phyloP scores from a whole-genome alignment of 805 yeast species.

The Monosporozyma aerobia region DNA sequence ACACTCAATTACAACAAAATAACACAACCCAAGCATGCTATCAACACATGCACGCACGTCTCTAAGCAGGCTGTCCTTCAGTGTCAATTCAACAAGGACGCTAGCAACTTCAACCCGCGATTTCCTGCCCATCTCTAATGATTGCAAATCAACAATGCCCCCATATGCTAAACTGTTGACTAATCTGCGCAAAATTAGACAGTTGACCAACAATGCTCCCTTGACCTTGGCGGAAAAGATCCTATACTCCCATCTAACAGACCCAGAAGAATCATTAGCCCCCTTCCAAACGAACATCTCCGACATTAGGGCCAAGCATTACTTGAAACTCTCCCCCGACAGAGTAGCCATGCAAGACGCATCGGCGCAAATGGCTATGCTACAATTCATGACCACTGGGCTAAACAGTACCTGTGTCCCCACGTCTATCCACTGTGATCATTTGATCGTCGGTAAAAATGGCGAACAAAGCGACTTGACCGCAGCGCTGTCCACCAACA shows the following conservation, averaged over 20 bases:
- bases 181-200: conserved; percentile 55
- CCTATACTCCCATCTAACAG: conserved; percentile 81
- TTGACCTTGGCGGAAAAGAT: conserved; percentile 92
- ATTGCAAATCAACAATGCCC: conserved; percentile 65
- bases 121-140: conserved; percentile 42
- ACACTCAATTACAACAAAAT: not conserved
- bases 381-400: conserved; percentile 97
- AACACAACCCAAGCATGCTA: conserved; percentile 12
- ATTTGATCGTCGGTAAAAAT: conserved; percentile 90
- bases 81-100: conserved; percentile 18
- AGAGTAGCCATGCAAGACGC: conserved; percentile 99
- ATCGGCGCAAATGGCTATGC: conserved; percentile 98
- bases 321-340: conserved; percentile 90
- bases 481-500: conserved; percentile 74
- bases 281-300: conserved; percentile 39
- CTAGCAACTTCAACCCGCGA: conserved; percentile 19
- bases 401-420: conserved; percentile 84
- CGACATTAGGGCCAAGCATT: conserved; percentile 74
- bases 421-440: conserved; percentile 95
- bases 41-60: conserved; percentile 11
- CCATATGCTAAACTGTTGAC: conserved; percentile 71
- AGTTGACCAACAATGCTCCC: conserved; percentile 59
- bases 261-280: conserved; percentile 81
- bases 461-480: conserved; percentile 82
- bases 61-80: too few species aligned